Conservation (phyloP, 805 yeast genomes). For the Metahyphopichia silvanorum region DNA sequence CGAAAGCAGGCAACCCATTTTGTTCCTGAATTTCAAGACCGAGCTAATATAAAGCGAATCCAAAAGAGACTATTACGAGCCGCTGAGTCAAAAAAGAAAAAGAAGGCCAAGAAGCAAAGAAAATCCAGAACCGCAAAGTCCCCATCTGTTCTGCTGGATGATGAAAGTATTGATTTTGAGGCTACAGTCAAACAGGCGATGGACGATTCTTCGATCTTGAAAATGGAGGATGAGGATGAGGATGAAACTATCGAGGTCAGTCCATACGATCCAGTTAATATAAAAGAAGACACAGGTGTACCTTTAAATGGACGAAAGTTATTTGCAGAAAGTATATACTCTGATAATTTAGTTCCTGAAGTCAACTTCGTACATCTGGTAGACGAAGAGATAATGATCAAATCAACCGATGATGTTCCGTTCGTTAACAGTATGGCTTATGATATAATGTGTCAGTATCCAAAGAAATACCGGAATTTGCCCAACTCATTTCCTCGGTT, state of each 20-base stretch:
- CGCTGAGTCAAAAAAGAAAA: conserved; percentile 9
- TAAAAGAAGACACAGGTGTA: conserved; percentile 27
- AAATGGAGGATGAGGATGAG: conserved; percentile 18
- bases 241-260: too few species aligned
- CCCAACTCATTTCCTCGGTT: conserved; percentile 38
- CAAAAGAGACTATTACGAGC: conserved; percentile 10
- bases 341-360: conserved; percentile 18
- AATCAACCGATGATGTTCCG: conserved; percentile 16
- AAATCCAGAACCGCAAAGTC: conserved; percentile 1
- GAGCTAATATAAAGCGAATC: conserved; percentile 9
- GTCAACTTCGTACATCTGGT: conserved; percentile 13
- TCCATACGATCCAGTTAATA: conserved; percentile 39
- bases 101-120: conserved; percentile 4
- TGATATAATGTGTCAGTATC: conserved; percentile 23
- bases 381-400: too few species aligned
- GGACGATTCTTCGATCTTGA: conserved; percentile 5
- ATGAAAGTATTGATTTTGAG: conserved; percentile 7
- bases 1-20: conserved; percentile 24
- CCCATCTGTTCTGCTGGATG: conserved; percentile 1
- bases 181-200: conserved; percentile 6
- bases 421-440: conserved; percentile 28
- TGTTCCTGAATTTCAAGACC: conserved; percentile 18
- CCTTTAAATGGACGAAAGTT: conserved; percentile 24
- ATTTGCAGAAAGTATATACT: conserved; percentile 30
- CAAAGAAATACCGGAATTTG: conserved; percentile 28